Evolutionary conservation across 2,329 filamentous ascomycete genomes (phyloP), one percentile per base, ranked within the genome.

Genomic region (Fusarium albosuccineum): DNA sequence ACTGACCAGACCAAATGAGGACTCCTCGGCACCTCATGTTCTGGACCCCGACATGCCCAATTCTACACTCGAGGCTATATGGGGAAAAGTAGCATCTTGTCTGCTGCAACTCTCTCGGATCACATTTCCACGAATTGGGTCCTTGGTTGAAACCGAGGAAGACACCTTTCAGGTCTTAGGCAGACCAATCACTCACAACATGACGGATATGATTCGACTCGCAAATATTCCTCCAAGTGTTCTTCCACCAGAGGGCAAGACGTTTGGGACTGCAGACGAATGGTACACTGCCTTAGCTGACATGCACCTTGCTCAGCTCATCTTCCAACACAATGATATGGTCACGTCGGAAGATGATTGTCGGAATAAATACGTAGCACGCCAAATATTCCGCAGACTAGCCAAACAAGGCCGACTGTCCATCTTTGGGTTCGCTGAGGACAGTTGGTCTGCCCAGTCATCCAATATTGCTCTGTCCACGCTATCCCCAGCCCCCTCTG

Each of bases 291-390:
- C 73, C 1, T 69, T 83, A 6, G 78, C 81, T 3, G 76, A 82
- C 6, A 74, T 81, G 63, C 78, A 85, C 41, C 68, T 85, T 7
- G 71, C 70, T 22, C 77, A 79, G 14, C 71, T 82, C 4, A 16
- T 74, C 9, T 81, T 80, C 54, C 80, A 83, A 64, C 78, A 76
- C 49, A 82, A 83, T 61, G 76, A 81, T 40, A 66, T 77, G 1
- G 69, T 82, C 3, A 54, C 60, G 0, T 72, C 74, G 2, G 79
- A 75, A 26, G 77, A 80, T 13, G 81, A 84, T 57, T 79, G 76
- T 48, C 73, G 78, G 5, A 79, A 78, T 27, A 83, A 83, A 59
- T 82, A 82, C 52, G 74, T 82, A 4, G 76, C 79, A 5, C 79
- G 80, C 4, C 76, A 79, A 26, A 64, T 83, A 1, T 82, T 83